A percentile compares a stretch with the other conserved stretches of the same genome.
phyloP scores from a whole-genome alignment of 2,329 filamentous ascomycete genomes.

The Cordyceps pruinosa region DNA sequence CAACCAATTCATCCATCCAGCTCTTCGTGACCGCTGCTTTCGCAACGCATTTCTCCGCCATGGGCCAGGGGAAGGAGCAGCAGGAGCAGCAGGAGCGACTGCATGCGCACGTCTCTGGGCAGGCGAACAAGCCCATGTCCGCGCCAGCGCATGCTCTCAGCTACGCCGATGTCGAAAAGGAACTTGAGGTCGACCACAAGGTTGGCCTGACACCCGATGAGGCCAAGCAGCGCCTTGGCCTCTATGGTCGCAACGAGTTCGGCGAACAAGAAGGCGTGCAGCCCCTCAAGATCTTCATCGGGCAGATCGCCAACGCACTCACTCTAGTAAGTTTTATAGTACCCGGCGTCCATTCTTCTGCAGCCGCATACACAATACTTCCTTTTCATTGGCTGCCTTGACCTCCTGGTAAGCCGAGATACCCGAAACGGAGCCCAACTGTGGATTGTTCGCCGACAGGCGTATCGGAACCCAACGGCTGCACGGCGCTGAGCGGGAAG shows the following conservation, averaged over 20 bases:
- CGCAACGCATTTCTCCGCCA: constrained; percentile 14
- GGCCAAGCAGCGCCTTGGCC: constrained; percentile 45
- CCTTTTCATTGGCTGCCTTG: background rate
- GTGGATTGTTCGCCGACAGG: background rate
- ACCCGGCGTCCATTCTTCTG: too few relatives aligned
- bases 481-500: background rate
- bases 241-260: constrained; percentile 57
- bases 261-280: constrained; percentile 54
- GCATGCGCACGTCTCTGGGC: constrained; percentile 23
- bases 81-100: constrained; percentile 9
- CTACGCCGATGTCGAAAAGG: constrained; percentile 43
- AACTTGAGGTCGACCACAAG: constrained; percentile 49
- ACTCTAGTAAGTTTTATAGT: constrained; percentile 53
- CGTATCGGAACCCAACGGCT: background rate
- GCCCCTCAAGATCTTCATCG: constrained; percentile 55
- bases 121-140: constrained; percentile 45
- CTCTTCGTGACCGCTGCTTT: background rate
- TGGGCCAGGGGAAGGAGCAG: constrained; percentile 21
- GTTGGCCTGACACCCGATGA: constrained; percentile 51
- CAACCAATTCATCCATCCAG: background rate
- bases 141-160: constrained; percentile 56
- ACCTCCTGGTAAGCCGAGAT: background rate
- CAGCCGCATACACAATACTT: background rate
- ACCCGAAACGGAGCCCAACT: background rate
- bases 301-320: constrained; percentile 63